These are phyloP conservation scores for Graphilbum sp. DNA, from an alignment of 2,329 filamentous ascomycete species.

Conservation along the genomic window DNA sequence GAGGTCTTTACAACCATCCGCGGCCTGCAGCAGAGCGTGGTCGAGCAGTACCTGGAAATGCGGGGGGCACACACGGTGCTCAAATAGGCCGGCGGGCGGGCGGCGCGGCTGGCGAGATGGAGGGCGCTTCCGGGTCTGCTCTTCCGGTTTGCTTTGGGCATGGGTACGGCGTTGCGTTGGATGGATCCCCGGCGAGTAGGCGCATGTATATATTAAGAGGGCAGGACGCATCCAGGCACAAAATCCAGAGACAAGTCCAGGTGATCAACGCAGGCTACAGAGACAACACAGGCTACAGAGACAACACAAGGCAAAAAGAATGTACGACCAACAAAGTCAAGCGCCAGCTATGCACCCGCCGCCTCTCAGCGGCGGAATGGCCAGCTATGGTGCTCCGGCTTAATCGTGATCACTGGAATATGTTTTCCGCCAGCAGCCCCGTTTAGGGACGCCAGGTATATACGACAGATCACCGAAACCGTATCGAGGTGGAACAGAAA, in stretches of 20 bases:
- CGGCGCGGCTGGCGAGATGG: neutral
- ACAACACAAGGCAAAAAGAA: too few relatives aligned
- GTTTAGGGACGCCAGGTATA: constrained; percentile 13
- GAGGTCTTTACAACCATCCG: constrained; percentile 81
- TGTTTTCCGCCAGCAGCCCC: constrained; percentile 54
- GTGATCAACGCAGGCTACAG: too few relatives aligned
- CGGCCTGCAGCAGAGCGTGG: constrained; percentile 61
- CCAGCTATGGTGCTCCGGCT: constrained; percentile 86
- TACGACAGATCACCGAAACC: constrained; percentile 70
- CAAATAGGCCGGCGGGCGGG: constrained; percentile 41
- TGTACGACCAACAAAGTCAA: constrained; percentile 95
- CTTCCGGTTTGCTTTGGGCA: neutral
- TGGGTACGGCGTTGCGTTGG: too few relatives aligned
- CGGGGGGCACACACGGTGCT: constrained; percentile 84
- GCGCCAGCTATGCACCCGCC: constrained; percentile 70
- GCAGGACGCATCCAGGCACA: too few relatives aligned
- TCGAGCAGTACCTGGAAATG: constrained; percentile 78
- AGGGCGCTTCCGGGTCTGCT: neutral
- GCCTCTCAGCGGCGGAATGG: constrained; percentile 65
- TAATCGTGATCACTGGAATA: constrained; percentile 67
- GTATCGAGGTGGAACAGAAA: constrained; percentile 41
- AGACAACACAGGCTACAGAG: too few relatives aligned
- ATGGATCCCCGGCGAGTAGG: too few relatives aligned
- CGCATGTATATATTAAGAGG: too few relatives aligned
- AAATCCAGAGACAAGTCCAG: too few relatives aligned